phyloP scores from a whole-genome alignment of 441 rosid species.

The Pelargonium myrrhifolium region DNA sequence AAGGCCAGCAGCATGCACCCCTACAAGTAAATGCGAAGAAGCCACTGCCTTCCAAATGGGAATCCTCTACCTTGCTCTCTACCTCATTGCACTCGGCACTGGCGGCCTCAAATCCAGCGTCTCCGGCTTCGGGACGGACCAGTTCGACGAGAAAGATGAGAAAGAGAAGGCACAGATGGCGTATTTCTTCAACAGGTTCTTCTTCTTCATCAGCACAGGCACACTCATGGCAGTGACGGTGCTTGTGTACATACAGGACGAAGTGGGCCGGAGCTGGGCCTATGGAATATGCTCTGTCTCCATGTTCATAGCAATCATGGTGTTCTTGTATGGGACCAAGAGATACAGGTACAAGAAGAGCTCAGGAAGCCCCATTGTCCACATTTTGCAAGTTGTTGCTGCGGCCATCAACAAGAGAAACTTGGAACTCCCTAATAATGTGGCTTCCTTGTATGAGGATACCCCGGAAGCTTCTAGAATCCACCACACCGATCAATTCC shows the following conservation, averaged over 20 bases:
- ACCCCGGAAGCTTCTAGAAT: slow-evolving; percentile 42
- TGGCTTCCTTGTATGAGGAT: slow-evolving; percentile 50
- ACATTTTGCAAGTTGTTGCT: slow-evolving; percentile 56
- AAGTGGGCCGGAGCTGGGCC: slow-evolving; percentile 69
- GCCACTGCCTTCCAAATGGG: slow-evolving; percentile 67
- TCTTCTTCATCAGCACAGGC: slow-evolving; percentile 71
- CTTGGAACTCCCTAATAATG: slow-evolving; percentile 36
- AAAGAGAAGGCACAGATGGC: slow-evolving; percentile 79
- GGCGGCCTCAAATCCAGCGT: slow-evolving; percentile 92
- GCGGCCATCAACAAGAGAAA: slow-evolving; percentile 55
- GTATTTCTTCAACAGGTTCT: slow-evolving; percentile 76
- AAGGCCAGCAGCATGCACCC: slow-evolving; percentile 54
- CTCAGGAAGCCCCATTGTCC: slow-evolving; percentile 73
- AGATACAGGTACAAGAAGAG: slow-evolving; percentile 68
- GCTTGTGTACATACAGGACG: slow-evolving; percentile 81
- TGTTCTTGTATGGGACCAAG: slow-evolving; percentile 58
- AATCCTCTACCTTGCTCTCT: slow-evolving; percentile 53
- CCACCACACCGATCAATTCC: slow-evolving; percentile 55
- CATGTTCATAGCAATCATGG: slow-evolving; percentile 44
- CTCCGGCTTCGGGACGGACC: slow-evolving; percentile 88
- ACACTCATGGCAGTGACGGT: slow-evolving; percentile 78
- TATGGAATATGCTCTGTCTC: slow-evolving; percentile 77
- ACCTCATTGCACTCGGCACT: slow-evolving; percentile 75
- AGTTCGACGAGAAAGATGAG: slow-evolving; percentile 69
- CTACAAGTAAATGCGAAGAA: slow-evolving; percentile 32